Percentiles rank a stretch among this genome's conserved stretches.
Conservation (phyloP, 2,329 filamentous ascomycete species). For the Phaeomoniella chlamydospora region DNA sequence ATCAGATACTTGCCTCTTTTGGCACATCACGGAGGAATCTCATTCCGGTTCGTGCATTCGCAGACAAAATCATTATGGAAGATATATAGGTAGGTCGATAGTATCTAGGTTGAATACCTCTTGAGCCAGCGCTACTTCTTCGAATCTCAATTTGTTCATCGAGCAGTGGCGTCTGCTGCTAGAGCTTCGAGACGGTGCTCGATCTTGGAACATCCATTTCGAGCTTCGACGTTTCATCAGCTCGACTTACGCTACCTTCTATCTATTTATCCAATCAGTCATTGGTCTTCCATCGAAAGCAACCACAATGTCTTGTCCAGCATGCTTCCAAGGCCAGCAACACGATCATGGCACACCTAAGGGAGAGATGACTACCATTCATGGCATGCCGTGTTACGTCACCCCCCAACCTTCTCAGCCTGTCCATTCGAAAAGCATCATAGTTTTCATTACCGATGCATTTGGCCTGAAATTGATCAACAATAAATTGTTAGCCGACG, state of each 20-base stretch:
- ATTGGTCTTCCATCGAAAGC: too few species aligned
- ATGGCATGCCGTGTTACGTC: slow-evolving; percentile 36
- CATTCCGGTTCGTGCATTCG: too few species aligned
- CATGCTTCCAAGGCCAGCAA: slow-evolving; percentile 33
- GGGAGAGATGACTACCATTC: slow-evolving; percentile 29
- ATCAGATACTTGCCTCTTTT: too few species aligned
- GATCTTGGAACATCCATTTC: neutral
- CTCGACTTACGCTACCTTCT: slow-evolving; percentile 2
- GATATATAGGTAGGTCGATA: too few species aligned
- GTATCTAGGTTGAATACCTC: too few species aligned
- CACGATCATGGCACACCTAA: slow-evolving; percentile 27
- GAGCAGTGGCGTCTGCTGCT: too few species aligned
- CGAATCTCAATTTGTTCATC: too few species aligned
- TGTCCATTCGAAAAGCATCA: slow-evolving; percentile 22
- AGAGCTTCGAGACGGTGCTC: too few species aligned
- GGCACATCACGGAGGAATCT: too few species aligned
- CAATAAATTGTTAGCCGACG: slow-evolving; percentile 37
- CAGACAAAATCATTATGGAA: too few species aligned
- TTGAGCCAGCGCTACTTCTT: too few species aligned
- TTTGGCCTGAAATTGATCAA: slow-evolving; percentile 43
- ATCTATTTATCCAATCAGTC: too few species aligned
- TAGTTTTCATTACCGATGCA: slow-evolving; percentile 40
- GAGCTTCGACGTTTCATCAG: slow-evolving; percentile 4
- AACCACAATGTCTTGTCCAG: slow-evolving; percentile 15
- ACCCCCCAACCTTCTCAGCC: slow-evolving; percentile 11